Conservation (phyloP, 805 yeast species). For the Brettanomyces sp. region DNA sequence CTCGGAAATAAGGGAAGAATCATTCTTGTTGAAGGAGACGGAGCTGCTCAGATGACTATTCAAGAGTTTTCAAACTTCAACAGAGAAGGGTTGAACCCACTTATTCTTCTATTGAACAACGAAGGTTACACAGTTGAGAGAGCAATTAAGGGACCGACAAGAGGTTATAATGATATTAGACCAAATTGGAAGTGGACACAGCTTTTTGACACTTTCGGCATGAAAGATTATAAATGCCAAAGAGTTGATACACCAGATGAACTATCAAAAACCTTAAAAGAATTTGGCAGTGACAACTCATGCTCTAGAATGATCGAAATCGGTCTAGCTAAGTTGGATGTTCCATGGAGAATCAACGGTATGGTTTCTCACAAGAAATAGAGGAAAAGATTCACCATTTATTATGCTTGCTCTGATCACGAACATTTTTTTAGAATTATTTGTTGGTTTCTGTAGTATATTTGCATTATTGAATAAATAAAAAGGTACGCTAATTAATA, state of each 20-base stretch:
- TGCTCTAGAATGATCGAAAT: conserved; percentile 45
- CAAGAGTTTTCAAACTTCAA: conserved; percentile 46
- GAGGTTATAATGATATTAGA: conserved; percentile 74
- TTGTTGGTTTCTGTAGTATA: no score
- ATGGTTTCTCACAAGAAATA: conserved; percentile 21
- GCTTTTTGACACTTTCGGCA: conserved; percentile 59
- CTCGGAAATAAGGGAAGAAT: conserved; percentile 37
- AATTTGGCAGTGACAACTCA: conserved; percentile 18
- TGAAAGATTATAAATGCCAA: conserved; percentile 19
- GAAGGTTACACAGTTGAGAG: conserved; percentile 88
- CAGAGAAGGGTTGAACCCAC: conserved; percentile 50
- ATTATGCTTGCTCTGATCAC: no score
- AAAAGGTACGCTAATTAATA: no score
- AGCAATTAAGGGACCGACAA: conserved; percentile 67
- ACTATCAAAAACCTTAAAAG: conserved; percentile 26
- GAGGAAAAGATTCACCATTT: no score
- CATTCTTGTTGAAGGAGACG: conserved; percentile 79
- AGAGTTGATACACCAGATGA: conserved; percentile 31
- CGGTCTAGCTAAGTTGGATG: conserved; percentile 47
- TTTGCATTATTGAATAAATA: no score
- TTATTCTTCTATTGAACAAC: conserved; percentile 71
- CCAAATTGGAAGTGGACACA: conserved; percentile 77
- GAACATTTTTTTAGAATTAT: no score
- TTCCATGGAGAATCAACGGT: conserved; percentile 49
- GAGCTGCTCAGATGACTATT: conserved; percentile 89